Evolutionary conservation across 441 rosid genomes (phyloP).

Genomic region (Adansonia rubrostipa): DNA sequence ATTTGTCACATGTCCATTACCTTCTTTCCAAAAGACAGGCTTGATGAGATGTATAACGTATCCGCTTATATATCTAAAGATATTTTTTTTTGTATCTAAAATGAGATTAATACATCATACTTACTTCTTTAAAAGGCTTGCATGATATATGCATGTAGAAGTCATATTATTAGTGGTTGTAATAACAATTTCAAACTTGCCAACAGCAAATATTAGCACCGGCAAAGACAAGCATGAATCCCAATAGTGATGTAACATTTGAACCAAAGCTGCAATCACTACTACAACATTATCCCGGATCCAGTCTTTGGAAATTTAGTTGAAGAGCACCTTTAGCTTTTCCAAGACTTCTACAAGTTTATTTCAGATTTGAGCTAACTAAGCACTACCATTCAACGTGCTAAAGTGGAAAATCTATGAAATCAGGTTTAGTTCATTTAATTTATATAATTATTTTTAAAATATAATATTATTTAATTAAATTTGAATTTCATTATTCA

Average conservation of each 20-base stretch:
- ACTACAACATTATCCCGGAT: not conserved
- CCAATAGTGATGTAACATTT: not conserved
- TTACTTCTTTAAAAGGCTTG: no score
- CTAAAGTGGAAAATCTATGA: not conserved
- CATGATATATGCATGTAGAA: not conserved
- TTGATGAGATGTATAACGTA: no score
- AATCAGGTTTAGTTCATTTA: no score
- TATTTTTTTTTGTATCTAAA: no score
- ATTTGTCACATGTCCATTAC: no score
- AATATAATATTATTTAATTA: no score
- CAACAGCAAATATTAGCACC: not conserved
- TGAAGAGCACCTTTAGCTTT: not conserved
- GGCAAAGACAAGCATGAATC: no score
- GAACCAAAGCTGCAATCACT: not conserved
- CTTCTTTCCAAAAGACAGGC: no score
- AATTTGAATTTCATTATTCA: no score
- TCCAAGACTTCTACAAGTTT: slow-evolving; percentile 10
- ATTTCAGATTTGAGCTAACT: not conserved
- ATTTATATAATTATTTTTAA: no score
- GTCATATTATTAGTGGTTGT: not conserved
- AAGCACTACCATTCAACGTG: not conserved
- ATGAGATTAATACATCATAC: no score
- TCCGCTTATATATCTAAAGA: no score
- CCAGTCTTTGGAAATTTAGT: not conserved
- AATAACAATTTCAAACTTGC: not conserved